Base-by-base conservation (phyloP, 768 basidiomycete species). In the Rhodotorula sphaerocarpa region DNA sequence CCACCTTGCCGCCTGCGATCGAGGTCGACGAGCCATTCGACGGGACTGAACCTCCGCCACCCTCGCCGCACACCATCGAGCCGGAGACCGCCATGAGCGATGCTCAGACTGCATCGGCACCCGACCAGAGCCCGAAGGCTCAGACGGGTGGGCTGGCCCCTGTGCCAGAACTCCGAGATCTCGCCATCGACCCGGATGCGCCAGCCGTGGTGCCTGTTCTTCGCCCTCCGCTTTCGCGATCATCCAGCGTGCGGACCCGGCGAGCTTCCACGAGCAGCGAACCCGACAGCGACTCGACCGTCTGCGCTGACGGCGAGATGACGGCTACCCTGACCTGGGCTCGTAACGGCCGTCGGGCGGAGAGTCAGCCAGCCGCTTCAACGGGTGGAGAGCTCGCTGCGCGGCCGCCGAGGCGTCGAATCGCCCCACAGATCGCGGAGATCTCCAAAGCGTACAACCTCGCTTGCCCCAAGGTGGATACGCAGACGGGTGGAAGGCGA, bases 221-320 rank as follows among this genome's bases (percentile, higher is more conserved):
- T n/a, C n/a, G n/a, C n/a, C n/a, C n/a, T n/a, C n/a, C 42, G 47
- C 34, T 34, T 33, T 27, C 57, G 27, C 51, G 30, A 33, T 62
- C 55, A 10, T 25, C 44, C 7, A 28, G n/a, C 18, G 18, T n/a
- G 6, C 21, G 4, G 33, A n/a, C 7, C 23, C 50, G 34, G 39
- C 63, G 53, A 21, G 43, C 30, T 27, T 39, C 15, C 6, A 39
- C 39, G 10, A 54, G 61, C 21, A 59, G 63, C 51, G 70, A 73
- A 15, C 71, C 74, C 54, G 77, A 77, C 33, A 76, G 75, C 60
- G 78, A 78, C 55, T 77, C 76, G 27, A 78, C 78, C 11, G 75
- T 78, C 50, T 74, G 74, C 6, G 76, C 77, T 3, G 69, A 69
- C 47, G 70, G 54, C 62, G 23, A 63, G 9, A 23, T 41, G 25